Percentiles rank a stretch among this genome's conserved stretches.
Evolutionary conservation across 1,284 basidiomycete genomes (phyloP).

Genomic region (Porodaedalea pini): DNA sequence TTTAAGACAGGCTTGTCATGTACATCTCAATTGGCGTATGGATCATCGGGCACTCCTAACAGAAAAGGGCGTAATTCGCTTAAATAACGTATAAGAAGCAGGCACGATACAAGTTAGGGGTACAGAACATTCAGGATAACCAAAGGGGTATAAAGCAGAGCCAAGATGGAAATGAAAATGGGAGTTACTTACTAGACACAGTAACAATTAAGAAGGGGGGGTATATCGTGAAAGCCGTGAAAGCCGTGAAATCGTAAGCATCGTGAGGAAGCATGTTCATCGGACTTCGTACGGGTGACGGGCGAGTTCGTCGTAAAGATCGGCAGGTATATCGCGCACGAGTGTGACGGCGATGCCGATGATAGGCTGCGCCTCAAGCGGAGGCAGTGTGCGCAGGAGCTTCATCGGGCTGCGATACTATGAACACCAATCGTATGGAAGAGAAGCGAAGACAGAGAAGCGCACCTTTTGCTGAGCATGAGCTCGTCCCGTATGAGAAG

Average conservation of each 20-base stretch:
- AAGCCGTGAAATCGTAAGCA: background rate
- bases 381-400: conserved; percentile 90
- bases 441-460: conserved; percentile 11
- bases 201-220: too few species aligned
- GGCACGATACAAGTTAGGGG: too few species aligned
- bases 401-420: conserved; percentile 92
- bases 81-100: too few species aligned
- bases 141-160: too few species aligned
- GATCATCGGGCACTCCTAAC: too few species aligned
- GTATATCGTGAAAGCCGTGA: background rate
- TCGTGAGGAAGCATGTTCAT: too few species aligned
- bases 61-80: too few species aligned
- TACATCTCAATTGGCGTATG: too few species aligned
- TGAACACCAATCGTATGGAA: conserved; percentile 4
- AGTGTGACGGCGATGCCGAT: conserved; percentile 92
- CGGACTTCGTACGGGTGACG: conserved; percentile 78
- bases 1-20: too few species aligned
- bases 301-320: conserved; percentile 89
- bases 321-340: conserved; percentile 83
- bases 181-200: too few species aligned
- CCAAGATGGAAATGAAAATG: too few species aligned
- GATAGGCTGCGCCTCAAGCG: conserved; percentile 81
- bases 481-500: conserved; percentile 87
- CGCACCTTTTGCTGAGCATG: conserved; percentile 79
- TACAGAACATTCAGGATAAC: too few species aligned